Conservation (phyloP, 495 filamentous ascomycete genomes). For the Trichodelitschia bisporula region DNA sequence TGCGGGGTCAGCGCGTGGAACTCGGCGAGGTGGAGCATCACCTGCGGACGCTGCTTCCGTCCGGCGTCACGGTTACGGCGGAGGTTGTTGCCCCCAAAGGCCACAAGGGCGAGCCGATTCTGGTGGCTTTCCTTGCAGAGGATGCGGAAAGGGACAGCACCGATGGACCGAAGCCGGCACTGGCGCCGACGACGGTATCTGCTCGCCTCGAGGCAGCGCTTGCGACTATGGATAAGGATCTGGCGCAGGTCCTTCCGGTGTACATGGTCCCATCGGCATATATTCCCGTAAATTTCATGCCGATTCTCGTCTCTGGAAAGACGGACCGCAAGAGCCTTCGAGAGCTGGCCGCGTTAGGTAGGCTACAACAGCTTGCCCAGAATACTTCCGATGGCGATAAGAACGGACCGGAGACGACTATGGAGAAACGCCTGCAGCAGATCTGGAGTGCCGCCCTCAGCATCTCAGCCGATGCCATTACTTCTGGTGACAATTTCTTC, state of each 20-base stretch:
- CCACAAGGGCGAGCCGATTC: too few species aligned
- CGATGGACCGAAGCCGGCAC: neutral
- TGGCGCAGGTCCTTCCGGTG: neutral
- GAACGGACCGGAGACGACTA: constrained; percentile 1
- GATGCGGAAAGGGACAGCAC: too few species aligned
- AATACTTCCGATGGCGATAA: neutral
- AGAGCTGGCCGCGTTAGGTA: constrained; percentile 4
- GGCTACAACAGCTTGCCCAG: neutral
- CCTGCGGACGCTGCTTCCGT: neutral
- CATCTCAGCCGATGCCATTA: constrained; percentile 5
- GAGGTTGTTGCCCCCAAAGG: too few species aligned
- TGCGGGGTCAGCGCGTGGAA: neutral
- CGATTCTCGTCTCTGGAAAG: constrained; percentile 31
- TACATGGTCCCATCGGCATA: neutral
- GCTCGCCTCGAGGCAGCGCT: neutral
- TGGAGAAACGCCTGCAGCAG: constrained; percentile 5
- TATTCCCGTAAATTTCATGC: constrained; percentile 18
- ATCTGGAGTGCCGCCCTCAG: constrained; percentile 4
- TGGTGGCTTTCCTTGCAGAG: constrained; percentile 4
- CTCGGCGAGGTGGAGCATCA: neutral
- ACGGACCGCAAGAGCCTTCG: constrained; percentile 31
- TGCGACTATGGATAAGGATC: neutral
- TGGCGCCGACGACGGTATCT: neutral
- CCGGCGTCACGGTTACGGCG: too few species aligned
- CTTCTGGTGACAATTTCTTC: constrained; percentile 10